phyloP scores from a whole-genome alignment of 176 grass and related monocot species.

The Echinochloa phyllopogon region DNA sequence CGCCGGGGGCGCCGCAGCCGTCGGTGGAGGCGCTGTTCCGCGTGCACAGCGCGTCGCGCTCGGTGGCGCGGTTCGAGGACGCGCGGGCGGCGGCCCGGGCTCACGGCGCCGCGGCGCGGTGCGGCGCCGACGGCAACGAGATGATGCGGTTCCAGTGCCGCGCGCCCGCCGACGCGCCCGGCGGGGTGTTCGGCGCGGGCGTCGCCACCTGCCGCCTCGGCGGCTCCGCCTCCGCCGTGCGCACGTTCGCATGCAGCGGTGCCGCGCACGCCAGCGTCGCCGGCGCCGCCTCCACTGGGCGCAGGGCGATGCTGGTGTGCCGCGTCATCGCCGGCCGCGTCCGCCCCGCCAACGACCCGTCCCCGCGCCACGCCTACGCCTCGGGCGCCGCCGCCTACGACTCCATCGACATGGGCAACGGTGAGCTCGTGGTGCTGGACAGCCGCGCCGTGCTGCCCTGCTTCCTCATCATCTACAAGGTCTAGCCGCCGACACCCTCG shows the following conservation, averaged over 20 bases:
- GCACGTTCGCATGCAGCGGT: slow-evolving; percentile 60
- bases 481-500: slow-evolving; percentile 18
- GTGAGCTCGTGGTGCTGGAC: slow-evolving; percentile 70
- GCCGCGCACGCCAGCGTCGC: slow-evolving; percentile 43
- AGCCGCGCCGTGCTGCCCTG: slow-evolving; percentile 69
- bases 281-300: neutral
- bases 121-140: slow-evolving; percentile 75
- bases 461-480: slow-evolving; percentile 76
- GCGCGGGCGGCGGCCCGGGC: slow-evolving; percentile 44
- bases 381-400: slow-evolving; percentile 26
- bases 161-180: neutral
- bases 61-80: slow-evolving; percentile 69
- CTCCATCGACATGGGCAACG: slow-evolving; percentile 58
- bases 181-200: slow-evolving; percentile 52
- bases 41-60: slow-evolving; percentile 55
- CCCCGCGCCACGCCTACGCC: neutral
- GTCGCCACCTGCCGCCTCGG: slow-evolving; percentile 53
- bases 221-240: slow-evolving; percentile 35
- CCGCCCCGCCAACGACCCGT: slow-evolving; percentile 33
- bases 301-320: slow-evolving; percentile 71
- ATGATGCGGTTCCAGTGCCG: slow-evolving; percentile 73
- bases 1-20: slow-evolving; percentile 7
- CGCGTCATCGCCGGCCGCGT: slow-evolving; percentile 71
- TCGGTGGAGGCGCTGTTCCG: slow-evolving; percentile 65
- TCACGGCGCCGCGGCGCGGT: slow-evolving; percentile 53